Evolutionary conservation across 2,329 filamentous ascomycete genomes (phyloP).

Genomic region (Domatiomyces catenatus): DNA sequence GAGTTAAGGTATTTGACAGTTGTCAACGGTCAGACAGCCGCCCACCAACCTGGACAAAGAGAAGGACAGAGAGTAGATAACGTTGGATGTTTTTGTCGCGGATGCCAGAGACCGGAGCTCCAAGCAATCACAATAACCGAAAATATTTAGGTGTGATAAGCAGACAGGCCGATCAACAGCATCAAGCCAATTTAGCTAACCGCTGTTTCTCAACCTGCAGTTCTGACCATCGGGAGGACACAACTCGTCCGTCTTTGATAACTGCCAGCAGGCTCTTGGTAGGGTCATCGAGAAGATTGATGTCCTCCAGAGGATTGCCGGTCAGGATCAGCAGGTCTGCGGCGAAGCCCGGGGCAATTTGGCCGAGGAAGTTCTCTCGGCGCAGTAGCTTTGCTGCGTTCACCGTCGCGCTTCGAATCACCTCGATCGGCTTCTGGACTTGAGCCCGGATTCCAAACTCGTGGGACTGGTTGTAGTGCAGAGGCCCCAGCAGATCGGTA

Average conservation of each 20-base stretch:
- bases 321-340: constrained; percentile 41
- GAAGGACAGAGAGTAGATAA: too few species aligned
- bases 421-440: constrained; percentile 28
- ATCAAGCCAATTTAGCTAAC: too few species aligned
- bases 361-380: constrained; percentile 33
- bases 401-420: constrained; percentile 38
- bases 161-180: too few species aligned
- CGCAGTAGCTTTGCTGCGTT: constrained; percentile 37
- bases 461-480: constrained; percentile 33
- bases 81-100: too few species aligned
- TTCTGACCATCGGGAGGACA: constrained; percentile 10
- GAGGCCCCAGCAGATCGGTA: constrained; percentile 38
- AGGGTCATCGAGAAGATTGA: constrained; percentile 35
- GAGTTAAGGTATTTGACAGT: too few species aligned
- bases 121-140: too few species aligned
- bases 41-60: too few species aligned
- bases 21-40: too few species aligned
- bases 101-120: too few species aligned
- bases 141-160: too few species aligned
- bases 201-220: background rate
- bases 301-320: constrained; percentile 40
- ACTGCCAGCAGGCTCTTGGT: constrained; percentile 35
- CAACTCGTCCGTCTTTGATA: constrained; percentile 40
- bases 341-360: constrained; percentile 34
- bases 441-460: constrained; percentile 34